Evolutionary conservation across 1,284 basidiomycete genomes (phyloP).

Genomic region (Ustilago cynodontis): DNA sequence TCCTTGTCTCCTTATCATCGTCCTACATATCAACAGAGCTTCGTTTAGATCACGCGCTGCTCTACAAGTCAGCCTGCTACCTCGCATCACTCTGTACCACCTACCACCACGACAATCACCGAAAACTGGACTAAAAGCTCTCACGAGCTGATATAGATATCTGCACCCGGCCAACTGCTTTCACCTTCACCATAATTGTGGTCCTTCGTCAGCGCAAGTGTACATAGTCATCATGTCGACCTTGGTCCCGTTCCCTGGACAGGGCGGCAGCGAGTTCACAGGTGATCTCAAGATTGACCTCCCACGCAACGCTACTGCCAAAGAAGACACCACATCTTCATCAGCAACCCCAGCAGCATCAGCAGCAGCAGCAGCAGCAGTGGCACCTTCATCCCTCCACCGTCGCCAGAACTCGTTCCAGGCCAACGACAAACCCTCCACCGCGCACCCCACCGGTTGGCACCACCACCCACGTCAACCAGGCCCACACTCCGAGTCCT

Average conservation of each 20-base stretch:
- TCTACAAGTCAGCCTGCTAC: background rate
- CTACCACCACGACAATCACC: background rate
- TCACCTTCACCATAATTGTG: background rate
- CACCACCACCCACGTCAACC: constrained; percentile 58
- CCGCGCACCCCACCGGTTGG: constrained; percentile 34
- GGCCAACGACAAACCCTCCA: constrained; percentile 23
- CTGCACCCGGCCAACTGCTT: background rate
- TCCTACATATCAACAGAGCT: background rate
- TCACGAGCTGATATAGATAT: background rate
- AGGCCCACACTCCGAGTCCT: constrained; percentile 49
- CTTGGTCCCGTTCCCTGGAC: constrained; percentile 40
- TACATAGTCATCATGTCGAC: constrained; percentile 29
- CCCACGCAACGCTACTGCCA: constrained; percentile 23
- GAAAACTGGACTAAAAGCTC: background rate
- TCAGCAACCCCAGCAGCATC: constrained; percentile 6
- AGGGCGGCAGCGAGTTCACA: constrained; percentile 16
- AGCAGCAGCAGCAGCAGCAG: constrained; percentile 8
- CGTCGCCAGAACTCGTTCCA: constrained; percentile 37
- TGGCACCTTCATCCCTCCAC: constrained; percentile 9
- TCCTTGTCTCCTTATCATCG: too few species aligned
- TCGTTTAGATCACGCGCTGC: background rate
- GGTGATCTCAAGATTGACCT: constrained; percentile 50
- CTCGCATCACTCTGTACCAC: too few species aligned
- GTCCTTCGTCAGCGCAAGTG: background rate
- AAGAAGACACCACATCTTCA: constrained; percentile 10